Evolutionary conservation across 495 filamentous ascomycete species (phyloP).

Genomic region (Hyaloscypha variabilis): DNA sequence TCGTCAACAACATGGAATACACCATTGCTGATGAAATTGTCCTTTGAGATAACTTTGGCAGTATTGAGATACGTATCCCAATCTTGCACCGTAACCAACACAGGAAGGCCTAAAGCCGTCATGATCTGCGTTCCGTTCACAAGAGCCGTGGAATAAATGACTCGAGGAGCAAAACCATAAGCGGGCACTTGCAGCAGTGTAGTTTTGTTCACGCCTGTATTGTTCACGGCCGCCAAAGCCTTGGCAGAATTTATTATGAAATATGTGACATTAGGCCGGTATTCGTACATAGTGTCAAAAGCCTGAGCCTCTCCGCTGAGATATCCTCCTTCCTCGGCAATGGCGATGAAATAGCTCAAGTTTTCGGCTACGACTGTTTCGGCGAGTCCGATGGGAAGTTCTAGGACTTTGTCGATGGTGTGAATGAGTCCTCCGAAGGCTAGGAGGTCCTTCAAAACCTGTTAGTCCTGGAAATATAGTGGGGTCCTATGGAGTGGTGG

Average conservation of each 20-base stretch:
- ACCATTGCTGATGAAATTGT: neutral
- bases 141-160: slow-evolving; percentile 1
- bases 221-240: neutral
- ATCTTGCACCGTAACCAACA: slow-evolving; percentile 1
- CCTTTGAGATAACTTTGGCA: neutral
- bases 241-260: neutral
- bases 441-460: neutral
- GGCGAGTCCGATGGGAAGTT: neutral
- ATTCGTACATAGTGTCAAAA: neutral
- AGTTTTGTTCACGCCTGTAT: neutral
- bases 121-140: neutral
- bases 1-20: slow-evolving; percentile 7
- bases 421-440: neutral
- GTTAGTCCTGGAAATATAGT: no score
- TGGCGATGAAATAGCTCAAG: slow-evolving; percentile 2
- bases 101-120: neutral
- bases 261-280: neutral
- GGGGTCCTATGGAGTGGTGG: no score
- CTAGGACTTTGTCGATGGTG: neutral
- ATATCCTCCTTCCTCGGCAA: neutral
- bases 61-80: neutral
- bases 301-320: neutral
- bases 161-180: neutral
- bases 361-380: neutral
- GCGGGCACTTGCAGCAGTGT: neutral